Conservation (phyloP, 192 early-diverging fungal genomes). For the Mortierella hygrophila region DNA sequence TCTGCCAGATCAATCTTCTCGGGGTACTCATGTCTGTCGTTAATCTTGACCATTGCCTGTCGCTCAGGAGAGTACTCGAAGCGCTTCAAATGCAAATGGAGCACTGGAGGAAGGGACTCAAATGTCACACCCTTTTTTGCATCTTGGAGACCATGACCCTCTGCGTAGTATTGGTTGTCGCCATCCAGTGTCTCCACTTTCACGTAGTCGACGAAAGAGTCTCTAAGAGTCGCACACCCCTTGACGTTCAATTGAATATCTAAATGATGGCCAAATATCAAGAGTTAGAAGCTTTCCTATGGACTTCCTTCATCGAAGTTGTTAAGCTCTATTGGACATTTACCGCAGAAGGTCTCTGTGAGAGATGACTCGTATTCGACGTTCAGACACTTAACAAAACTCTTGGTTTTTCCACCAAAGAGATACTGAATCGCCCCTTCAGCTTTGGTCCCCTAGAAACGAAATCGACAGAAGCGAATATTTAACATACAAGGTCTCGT, state of each 20-base stretch:
- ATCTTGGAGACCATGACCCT: slow-evolving; percentile 92
- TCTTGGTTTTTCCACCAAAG: slow-evolving; percentile 96
- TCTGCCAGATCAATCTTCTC: slow-evolving; percentile 83
- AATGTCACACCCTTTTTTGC: slow-evolving; percentile 97
- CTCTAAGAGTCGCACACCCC: slow-evolving; percentile 83
- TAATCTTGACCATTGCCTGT: slow-evolving; percentile 93
- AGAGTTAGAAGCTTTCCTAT: neutral
- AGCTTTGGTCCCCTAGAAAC: slow-evolving; percentile 76
- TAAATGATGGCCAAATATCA: slow-evolving; percentile 26
- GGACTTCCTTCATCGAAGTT: neutral
- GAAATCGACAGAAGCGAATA: neutral
- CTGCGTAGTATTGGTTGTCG: slow-evolving; percentile 94
- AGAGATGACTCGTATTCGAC: slow-evolving; percentile 94
- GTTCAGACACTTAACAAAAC: slow-evolving; percentile 93
- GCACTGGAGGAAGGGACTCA: slow-evolving; percentile 88
- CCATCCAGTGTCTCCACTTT: slow-evolving; percentile 92
- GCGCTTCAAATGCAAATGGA: slow-evolving; percentile 95
- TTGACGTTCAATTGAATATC: slow-evolving; percentile 98
- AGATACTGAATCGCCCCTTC: slow-evolving; percentile 90
- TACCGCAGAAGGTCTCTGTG: slow-evolving; percentile 92
- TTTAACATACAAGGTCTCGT: neutral
- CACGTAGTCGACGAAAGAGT: slow-evolving; percentile 92
- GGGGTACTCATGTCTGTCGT: slow-evolving; percentile 95
- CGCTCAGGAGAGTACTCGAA: slow-evolving; percentile 95
- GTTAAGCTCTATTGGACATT: neutral